Percentiles rank a stretch among this genome's conserved stretches.
phyloP scores from a whole-genome alignment of 2,329 filamentous ascomycete genomes.

The Claviceps maximensis region DNA sequence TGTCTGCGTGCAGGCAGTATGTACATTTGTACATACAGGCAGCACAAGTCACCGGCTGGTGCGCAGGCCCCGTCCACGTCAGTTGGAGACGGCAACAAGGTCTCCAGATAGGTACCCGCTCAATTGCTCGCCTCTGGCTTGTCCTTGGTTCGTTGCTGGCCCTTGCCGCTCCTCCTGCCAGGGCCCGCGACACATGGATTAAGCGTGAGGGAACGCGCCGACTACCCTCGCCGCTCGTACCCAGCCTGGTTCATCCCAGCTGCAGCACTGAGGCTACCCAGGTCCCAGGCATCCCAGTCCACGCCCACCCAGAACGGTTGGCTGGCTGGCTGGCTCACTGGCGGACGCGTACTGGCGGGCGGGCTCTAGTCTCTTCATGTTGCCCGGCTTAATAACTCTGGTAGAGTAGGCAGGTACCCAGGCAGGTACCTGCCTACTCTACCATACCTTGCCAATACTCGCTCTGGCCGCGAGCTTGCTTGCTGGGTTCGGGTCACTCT shows the following conservation, averaged over 20 bases:
- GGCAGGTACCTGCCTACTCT: no score
- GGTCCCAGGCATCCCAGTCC: no score
- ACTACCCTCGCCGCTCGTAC: not conserved
- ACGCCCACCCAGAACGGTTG: not conserved
- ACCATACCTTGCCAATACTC: not conserved
- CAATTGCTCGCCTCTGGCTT: not conserved
- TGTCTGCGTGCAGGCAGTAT: no score
- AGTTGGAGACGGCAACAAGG: not conserved
- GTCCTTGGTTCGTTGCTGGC: not conserved
- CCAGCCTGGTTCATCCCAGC: not conserved
- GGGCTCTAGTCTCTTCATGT: no score
- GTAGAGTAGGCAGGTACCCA: no score
- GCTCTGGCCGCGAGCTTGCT: not conserved
- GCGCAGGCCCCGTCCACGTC: not conserved
- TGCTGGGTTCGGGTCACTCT: constrained; percentile 4
- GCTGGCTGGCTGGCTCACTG: not conserved
- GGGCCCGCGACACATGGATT: constrained; percentile 1
- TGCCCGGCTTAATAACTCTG: no score
- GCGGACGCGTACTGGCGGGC: no score
- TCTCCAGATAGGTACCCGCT: not conserved
- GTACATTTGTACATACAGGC: not conserved
- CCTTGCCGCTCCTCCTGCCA: constrained; percentile 3
- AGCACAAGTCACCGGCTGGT: constrained; percentile 2
- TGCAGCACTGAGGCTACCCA: no score
- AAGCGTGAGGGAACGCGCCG: not conserved